Percentiles rank a stretch among this genome's conserved stretches.
Evolutionary conservation across 2,329 filamentous ascomycete species (phyloP).

Genomic region (Phyllachora maydis): DNA sequence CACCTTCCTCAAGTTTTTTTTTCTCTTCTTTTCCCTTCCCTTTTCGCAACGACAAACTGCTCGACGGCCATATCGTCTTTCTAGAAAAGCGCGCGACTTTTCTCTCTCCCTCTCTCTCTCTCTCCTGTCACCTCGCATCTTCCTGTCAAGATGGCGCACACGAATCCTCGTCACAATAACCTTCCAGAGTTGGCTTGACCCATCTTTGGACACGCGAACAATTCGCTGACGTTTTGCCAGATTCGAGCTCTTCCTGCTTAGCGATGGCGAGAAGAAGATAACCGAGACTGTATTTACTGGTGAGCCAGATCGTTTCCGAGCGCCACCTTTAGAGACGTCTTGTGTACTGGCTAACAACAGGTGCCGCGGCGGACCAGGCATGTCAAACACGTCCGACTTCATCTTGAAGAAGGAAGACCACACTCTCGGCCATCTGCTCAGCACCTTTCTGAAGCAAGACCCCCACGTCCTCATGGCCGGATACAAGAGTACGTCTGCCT

Average conservation of each 20-base stretch:
- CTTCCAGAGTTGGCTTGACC: slow-evolving; percentile 7
- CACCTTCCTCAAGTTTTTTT: no score
- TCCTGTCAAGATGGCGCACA: slow-evolving; percentile 10
- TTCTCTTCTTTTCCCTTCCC: no score
- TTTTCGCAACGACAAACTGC: no score
- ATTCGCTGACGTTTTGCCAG: no score
- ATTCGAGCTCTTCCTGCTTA: slow-evolving; percentile 83
- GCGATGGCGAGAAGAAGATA: slow-evolving; percentile 81
- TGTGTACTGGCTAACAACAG: no score
- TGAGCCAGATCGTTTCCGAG: slow-evolving; percentile 31
- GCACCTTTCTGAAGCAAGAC: slow-evolving; percentile 67
- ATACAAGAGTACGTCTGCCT: slow-evolving; percentile 52
- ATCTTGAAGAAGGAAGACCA: slow-evolving; percentile 93
- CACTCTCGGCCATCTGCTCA: slow-evolving; percentile 78
- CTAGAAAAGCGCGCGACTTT: no score
- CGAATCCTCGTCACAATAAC: slow-evolving; percentile 18
- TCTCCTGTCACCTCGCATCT: background rate
- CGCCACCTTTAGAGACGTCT: no score
- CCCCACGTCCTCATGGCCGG: slow-evolving; percentile 74
- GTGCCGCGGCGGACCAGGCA: no score
- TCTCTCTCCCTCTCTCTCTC: no score
- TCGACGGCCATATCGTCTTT: no score
- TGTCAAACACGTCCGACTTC: slow-evolving; percentile 90
- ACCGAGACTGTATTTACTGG: slow-evolving; percentile 75
- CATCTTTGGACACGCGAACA: no score